Evolutionary conservation across 352 stramenopile genomes (phyloP).

Genomic region (Globisporangium spinosum): DNA sequence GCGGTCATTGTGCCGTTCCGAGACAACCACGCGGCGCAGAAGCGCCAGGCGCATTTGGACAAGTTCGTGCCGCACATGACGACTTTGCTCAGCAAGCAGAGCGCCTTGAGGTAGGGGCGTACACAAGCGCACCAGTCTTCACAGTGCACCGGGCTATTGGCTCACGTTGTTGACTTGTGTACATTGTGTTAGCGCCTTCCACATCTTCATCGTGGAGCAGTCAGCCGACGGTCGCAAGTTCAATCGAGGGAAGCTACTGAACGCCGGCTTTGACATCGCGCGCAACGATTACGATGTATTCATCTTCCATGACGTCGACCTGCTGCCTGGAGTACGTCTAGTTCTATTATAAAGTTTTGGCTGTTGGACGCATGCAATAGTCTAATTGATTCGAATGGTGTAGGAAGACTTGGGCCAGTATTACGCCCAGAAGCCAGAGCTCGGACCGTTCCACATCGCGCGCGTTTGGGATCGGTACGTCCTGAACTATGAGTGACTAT

Average conservation of each 20-base stretch:
- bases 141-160: neutral
- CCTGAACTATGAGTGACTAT: neutral
- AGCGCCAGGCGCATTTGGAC: slow-evolving; percentile 81
- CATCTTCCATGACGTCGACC: slow-evolving; percentile 96
- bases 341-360: neutral
- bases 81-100: slow-evolving; percentile 52
- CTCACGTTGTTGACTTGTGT: neutral
- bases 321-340: slow-evolving; percentile 72
- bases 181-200: slow-evolving; percentile 45
- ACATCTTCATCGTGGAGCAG: slow-evolving; percentile 95
- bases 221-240: slow-evolving; percentile 93
- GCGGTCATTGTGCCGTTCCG: slow-evolving; percentile 93
- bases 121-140: neutral
- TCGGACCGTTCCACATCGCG: slow-evolving; percentile 91
- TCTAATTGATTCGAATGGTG: neutral
- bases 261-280: slow-evolving; percentile 93
- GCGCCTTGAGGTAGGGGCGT: slow-evolving; percentile 20
- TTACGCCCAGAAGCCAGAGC: slow-evolving; percentile 67
- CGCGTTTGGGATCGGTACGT: slow-evolving; percentile 85
- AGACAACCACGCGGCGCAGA: slow-evolving; percentile 88
- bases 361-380: neutral
- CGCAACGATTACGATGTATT: slow-evolving; percentile 80
- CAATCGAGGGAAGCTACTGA: slow-evolving; percentile 96
- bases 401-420: slow-evolving; percentile 68
- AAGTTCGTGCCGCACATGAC: slow-evolving; percentile 93